Percentiles rank a stretch among this genome's conserved stretches.
Conservation (phyloP, 2,329 filamentous ascomycete species). For the Thermochaetoides dissita region DNA sequence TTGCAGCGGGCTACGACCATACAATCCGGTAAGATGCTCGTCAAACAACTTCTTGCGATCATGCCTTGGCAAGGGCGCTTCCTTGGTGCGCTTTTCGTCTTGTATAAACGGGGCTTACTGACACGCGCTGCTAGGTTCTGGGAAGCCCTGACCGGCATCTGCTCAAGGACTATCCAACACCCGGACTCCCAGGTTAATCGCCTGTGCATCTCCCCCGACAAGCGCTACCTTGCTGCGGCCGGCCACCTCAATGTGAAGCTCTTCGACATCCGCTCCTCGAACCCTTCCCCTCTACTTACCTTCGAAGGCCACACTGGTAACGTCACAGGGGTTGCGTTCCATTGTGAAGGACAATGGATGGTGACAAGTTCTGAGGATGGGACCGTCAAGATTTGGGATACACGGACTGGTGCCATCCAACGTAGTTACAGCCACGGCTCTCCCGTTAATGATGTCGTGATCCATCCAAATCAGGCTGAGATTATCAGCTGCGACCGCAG, state of each 20-base stretch:
- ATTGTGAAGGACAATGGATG: conserved; percentile 99
- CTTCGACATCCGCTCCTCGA: conserved; percentile 97
- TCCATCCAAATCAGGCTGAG: conserved; percentile 96
- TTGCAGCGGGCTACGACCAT: conserved; percentile 46
- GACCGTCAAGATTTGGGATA: conserved; percentile 96
- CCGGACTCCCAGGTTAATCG: conserved; percentile 97
- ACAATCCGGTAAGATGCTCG: conserved; percentile 37
- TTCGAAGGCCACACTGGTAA: conserved; percentile 96
- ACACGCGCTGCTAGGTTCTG: conserved; percentile 54
- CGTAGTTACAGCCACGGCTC: conserved; percentile 83
- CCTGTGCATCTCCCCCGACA: conserved; percentile 95
- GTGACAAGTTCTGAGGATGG: conserved; percentile 95
- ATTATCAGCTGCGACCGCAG: conserved; percentile 91
- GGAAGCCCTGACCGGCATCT: conserved; percentile 96
- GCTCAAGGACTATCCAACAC: conserved; percentile 93
- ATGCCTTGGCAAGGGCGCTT: no score
- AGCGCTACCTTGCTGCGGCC: conserved; percentile 80
- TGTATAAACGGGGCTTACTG: not conserved
- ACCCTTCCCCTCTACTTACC: conserved; percentile 79
- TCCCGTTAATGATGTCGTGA: conserved; percentile 95
- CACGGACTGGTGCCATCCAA: conserved; percentile 70
- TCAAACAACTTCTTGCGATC: no score
- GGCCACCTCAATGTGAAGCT: conserved; percentile 80
- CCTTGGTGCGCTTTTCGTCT: not conserved
- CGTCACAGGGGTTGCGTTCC: conserved; percentile 91